Conservation (phyloP, 345 rosid genomes). For the Linum lewisii region DNA sequence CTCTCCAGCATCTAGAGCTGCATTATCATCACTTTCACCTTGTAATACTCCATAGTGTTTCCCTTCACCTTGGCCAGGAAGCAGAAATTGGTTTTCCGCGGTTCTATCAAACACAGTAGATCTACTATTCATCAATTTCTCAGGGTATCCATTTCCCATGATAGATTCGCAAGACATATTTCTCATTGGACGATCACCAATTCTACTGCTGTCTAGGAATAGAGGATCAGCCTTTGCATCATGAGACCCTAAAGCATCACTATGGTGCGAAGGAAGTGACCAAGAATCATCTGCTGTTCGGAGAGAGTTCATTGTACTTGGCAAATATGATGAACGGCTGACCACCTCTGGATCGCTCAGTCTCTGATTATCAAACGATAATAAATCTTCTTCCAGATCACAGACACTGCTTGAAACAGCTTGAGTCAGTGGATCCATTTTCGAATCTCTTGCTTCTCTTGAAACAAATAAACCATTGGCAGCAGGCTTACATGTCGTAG, state of each 20-base stretch:
- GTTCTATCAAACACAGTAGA: constrained; percentile 26
- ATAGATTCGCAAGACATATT: constrained; percentile 19
- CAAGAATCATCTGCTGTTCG: constrained; percentile 31
- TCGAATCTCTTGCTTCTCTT: constrained; percentile 11
- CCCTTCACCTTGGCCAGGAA: constrained; percentile 10
- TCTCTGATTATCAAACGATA: constrained; percentile 51
- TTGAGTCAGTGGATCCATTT: constrained; percentile 7
- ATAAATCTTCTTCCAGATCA: constrained; percentile 50
- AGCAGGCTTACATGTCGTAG: constrained; percentile 22
- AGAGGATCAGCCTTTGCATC: constrained; percentile 26
- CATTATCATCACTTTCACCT: constrained; percentile 6
- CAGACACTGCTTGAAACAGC: constrained; percentile 14
- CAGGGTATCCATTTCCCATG: constrained; percentile 41
- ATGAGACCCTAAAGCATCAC: constrained; percentile 13
- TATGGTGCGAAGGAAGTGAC: constrained; percentile 31
- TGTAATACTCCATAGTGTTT: constrained; percentile 6
- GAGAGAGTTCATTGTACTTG: constrained; percentile 29
- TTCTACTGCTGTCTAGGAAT: constrained; percentile 27
- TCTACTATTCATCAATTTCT: constrained; percentile 22
- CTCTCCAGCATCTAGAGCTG: constrained; percentile 12
- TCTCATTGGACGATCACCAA: constrained; percentile 16
- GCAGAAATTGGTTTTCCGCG: constrained; percentile 23
- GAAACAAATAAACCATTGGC: constrained; percentile 4
- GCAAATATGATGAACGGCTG: constrained; percentile 21
- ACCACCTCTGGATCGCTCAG: constrained; percentile 50